Evolutionary conservation across 371 early-diverging fungal species (phyloP).

Genomic region (Mucor velutinosus): DNA sequence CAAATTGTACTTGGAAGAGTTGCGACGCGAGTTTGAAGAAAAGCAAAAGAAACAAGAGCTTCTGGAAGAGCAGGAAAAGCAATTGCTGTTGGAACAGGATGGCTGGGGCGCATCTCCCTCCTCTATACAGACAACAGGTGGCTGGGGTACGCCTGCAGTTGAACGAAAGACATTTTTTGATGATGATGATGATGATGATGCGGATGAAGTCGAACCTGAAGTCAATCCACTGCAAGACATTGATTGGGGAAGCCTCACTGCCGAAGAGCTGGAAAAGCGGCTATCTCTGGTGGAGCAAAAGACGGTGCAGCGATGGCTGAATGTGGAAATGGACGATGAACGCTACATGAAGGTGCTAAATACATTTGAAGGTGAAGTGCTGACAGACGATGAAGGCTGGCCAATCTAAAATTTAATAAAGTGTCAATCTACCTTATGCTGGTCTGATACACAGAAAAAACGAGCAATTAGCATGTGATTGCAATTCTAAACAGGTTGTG

Average conservation of each 20-base stretch:
- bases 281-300: conserved; percentile 35
- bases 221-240: conserved; percentile 38
- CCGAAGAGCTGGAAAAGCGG: conserved; percentile 41
- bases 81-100: conserved; percentile 1
- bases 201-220: conserved; percentile 18
- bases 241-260: conserved; percentile 40
- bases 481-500: neutral
- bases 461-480: neutral
- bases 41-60: conserved; percentile 1
- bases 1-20: conserved; percentile 32
- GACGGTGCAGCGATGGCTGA: conserved; percentile 41
- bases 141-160: neutral
- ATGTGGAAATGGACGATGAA: conserved; percentile 39
- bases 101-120: conserved; percentile 36
- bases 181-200: conserved; percentile 28
- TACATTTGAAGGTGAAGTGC: conserved; percentile 25
- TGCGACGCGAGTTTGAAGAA: conserved; percentile 29
- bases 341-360: conserved; percentile 41
- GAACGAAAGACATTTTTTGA: neutral
- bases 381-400: conserved; percentile 29
- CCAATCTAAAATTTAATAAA: neutral
- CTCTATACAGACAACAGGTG: neutral
- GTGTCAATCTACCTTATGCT: neutral
- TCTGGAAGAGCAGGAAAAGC: neutral
- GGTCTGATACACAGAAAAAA: neutral